Evolutionary conservation across 2,329 filamentous ascomycete genomes (phyloP).

Genomic region (Meredithiella fracta): DNA sequence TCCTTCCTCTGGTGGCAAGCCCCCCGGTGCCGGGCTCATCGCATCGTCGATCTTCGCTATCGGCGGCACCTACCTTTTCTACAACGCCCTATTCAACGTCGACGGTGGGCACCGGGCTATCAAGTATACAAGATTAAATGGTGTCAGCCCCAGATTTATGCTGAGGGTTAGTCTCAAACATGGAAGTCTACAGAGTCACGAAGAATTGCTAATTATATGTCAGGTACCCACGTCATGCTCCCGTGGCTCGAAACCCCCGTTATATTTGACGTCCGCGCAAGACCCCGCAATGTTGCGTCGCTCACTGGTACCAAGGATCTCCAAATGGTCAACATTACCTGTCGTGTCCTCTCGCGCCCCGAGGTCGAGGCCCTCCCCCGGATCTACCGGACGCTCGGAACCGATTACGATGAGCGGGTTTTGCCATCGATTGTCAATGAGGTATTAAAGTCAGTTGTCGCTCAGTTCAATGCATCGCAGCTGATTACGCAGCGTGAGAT

Average conservation of each 20-base stretch:
- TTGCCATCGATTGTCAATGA: conserved; percentile 97
- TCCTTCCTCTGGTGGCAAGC: conserved; percentile 25
- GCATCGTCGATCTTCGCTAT: conserved; percentile 30
- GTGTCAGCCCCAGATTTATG: conserved; percentile 92
- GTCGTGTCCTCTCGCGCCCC: conserved; percentile 89
- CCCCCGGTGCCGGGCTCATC: conserved; percentile 23
- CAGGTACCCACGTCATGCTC: conserved; percentile 81
- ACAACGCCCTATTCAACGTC: conserved; percentile 59
- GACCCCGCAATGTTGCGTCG: conserved; percentile 89
- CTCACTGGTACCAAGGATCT: conserved; percentile 97
- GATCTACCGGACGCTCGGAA: conserved; percentile 90
- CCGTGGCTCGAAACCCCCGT: conserved; percentile 97
- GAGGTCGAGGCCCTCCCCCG: conserved; percentile 77
- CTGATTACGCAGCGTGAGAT: conserved; percentile 98
- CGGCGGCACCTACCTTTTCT: conserved; percentile 32
- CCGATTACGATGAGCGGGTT: conserved; percentile 93
- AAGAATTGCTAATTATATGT: conserved; percentile 15
- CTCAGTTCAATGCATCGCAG: conserved; percentile 96
- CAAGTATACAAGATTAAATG: conserved; percentile 86
- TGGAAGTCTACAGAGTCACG: no score
- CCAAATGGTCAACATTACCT: conserved; percentile 99
- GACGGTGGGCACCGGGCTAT: conserved; percentile 98
- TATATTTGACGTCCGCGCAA: conserved; percentile 94
- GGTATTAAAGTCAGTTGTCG: conserved; percentile 94
- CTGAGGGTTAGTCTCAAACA: conserved; percentile 56